Evolutionary conservation across 1,284 basidiomycete species (phyloP).

Genomic region (Ganoderma lucidum): DNA sequence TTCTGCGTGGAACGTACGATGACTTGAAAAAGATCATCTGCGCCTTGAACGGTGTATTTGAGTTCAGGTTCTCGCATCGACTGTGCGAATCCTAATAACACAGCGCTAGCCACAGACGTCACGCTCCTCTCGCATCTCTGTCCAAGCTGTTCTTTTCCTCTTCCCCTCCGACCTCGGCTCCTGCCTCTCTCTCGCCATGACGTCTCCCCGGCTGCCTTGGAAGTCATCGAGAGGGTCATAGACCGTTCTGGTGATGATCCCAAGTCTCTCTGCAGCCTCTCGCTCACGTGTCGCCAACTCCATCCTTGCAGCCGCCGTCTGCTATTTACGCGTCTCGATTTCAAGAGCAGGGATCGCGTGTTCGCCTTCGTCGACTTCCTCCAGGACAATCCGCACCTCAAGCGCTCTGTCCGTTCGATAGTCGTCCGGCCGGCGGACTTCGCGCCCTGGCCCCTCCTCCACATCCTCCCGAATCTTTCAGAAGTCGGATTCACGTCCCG

Average conservation of each 20-base stretch:
- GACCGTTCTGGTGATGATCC: not conserved
- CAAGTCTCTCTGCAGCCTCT: not conserved
- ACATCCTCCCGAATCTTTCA: not conserved
- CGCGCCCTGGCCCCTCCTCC: not conserved
- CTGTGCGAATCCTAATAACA: not conserved
- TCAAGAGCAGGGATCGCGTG: not conserved
- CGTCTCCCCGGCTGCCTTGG: not conserved
- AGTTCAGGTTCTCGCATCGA: not conserved
- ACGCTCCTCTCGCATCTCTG: too few relatives aligned
- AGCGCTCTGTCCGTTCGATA: not conserved
- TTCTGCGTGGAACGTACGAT: too few relatives aligned
- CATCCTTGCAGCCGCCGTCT: not conserved
- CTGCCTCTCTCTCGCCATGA: not conserved
- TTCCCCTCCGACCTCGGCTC: not conserved
- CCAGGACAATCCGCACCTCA: not conserved
- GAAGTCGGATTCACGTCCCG: not conserved
- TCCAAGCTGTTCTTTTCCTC: not conserved
- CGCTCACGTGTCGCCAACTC: conserved; percentile 3
- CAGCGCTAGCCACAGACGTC: not conserved
- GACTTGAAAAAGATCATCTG: too few relatives aligned
- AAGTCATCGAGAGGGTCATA: not conserved
- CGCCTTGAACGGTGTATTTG: too few relatives aligned
- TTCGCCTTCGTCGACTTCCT: not conserved
- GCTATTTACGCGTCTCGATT: not conserved
- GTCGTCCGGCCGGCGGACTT: not conserved